Base-by-base conservation (phyloP, 306 rosid genomes). In the Acacia acuminata region DNA sequence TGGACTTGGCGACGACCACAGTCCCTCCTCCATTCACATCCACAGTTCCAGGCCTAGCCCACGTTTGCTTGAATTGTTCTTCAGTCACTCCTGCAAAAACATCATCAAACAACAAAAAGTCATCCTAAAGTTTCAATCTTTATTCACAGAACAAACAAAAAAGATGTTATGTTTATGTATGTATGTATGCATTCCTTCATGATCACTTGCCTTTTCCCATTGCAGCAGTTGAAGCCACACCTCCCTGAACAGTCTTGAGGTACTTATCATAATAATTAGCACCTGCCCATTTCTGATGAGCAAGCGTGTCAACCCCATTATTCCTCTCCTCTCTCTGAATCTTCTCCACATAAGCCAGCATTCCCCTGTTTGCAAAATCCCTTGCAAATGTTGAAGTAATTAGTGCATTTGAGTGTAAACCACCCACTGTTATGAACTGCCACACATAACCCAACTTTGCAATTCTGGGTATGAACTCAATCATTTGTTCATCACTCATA, bases 211-310 rank as follows among this genome's bases (percentile, higher is more conserved):
- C 99, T 90, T 92, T 94, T 69, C 98, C 99, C 99, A 96, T 96
- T n/a, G 99, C 98, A 24, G 99, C 97, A 22, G 99, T 94, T 44
- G 99, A 96, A 0, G 99, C 88, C 13, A 91, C 93, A 66, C 99
- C 99, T 3, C 98, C 99, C 74, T 96, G 99, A 12, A 96, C 92
- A 50, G 98, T 94, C 97, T 92, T 96, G 65, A 96, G 94, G 80
- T 96, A 96, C 88, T 93, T 87, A 30, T 96, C 99, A 74, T 96
- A 96, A 83, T 86, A 96, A 70, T 90, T 96, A 70, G 99, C 99
- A 40, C 99, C 99, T 16, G 98, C 92, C 99, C 99, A 96, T 85
- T 92, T 96, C 89, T 94, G 99, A 64, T 96, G 99, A 78, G 98
- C 98, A 73, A 96, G 94, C 7, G 99, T 96, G 81, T 96, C 99